Percentiles rank a stretch among this genome's conserved stretches.
These are phyloP conservation scores for Botrytis porri DNA, from an alignment of 2,329 filamentous ascomycete species.

Conservation along the genomic window DNA sequence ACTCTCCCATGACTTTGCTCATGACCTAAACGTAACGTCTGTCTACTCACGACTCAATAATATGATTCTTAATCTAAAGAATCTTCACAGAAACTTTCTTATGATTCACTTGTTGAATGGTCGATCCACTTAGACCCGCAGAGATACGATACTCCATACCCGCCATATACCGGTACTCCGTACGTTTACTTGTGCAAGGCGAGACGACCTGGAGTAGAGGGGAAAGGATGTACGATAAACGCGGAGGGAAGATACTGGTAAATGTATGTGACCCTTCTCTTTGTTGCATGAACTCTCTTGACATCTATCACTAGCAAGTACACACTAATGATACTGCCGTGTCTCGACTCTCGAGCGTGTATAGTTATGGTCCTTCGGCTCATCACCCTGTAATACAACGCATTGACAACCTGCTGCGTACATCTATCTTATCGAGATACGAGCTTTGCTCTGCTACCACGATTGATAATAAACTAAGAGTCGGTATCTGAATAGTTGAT, in stretches of 20 bases:
- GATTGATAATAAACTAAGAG: not conserved
- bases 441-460: not conserved
- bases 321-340: not conserved
- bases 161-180: too few species aligned
- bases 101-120: not conserved
- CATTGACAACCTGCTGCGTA: not conserved
- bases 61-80: not conserved
- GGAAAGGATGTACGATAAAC: not conserved
- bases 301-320: not conserved
- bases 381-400: not conserved
- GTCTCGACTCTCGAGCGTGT: too few species aligned
- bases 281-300: not conserved
- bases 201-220: not conserved
- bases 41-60: not conserved
- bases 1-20: not conserved
- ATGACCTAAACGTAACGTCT: too few species aligned
- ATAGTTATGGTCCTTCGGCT: not conserved
- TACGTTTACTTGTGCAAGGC: not conserved
- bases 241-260: not conserved
- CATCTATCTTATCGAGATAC: not conserved
- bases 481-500: not conserved
- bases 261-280: not conserved
- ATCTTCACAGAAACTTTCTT: not conserved
- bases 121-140: conserved; percentile 1
- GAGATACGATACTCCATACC: not conserved